Evolutionary conservation across 192 early-diverging fungal genomes (phyloP).

Genomic region (Dimargaris xerosporica): DNA sequence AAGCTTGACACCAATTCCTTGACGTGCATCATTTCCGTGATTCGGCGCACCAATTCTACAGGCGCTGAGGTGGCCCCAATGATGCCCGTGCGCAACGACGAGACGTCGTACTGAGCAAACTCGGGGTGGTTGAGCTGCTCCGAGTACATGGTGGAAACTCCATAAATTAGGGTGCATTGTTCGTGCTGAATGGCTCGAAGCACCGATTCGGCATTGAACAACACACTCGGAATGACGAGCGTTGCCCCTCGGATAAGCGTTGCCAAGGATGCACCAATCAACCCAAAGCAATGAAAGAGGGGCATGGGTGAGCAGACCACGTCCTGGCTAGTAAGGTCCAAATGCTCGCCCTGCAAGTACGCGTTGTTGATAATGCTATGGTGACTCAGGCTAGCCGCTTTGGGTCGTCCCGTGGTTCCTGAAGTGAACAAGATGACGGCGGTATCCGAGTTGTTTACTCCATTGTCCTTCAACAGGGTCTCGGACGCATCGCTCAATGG

Average conservation of each 20-base stretch:
- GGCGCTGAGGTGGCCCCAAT: conserved; percentile 31
- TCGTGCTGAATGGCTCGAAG: conserved; percentile 26
- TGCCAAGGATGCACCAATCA: conserved; percentile 28
- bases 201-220: conserved; percentile 24
- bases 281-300: conserved; percentile 35
- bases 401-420: conserved; percentile 31
- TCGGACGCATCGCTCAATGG: background rate
- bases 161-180: conserved; percentile 23
- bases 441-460: conserved; percentile 14
- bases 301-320: conserved; percentile 29
- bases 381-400: conserved; percentile 26
- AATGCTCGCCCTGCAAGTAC: conserved; percentile 20
- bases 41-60: conserved; percentile 28
- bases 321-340: conserved; percentile 23
- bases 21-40: conserved; percentile 24
- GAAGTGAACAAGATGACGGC: conserved; percentile 34
- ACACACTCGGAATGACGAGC: conserved; percentile 23
- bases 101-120: conserved; percentile 21
- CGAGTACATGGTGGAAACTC: conserved; percentile 27
- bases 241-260: conserved; percentile 25
- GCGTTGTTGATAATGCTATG: conserved; percentile 33
- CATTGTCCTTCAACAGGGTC: too few species aligned
- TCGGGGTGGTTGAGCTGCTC: conserved; percentile 28
- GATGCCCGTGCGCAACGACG: conserved; percentile 26
- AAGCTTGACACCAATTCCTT: conserved; percentile 35